Base-by-base conservation (phyloP, 2,329 filamentous ascomycete species). In the Colletotrichum lentis region DNA sequence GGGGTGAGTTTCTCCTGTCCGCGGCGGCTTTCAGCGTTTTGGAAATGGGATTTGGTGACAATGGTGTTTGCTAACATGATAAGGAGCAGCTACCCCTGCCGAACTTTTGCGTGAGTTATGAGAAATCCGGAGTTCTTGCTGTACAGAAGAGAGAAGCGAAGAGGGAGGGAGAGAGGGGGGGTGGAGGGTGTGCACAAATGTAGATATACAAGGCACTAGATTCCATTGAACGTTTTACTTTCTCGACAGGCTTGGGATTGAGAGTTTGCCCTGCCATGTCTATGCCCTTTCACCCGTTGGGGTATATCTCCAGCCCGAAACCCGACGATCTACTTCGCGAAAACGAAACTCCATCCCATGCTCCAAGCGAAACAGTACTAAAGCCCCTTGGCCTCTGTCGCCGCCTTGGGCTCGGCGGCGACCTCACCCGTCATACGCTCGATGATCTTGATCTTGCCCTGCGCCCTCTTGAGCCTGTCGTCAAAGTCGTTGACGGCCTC, bases 401-500 rank as follows among this genome's bases (percentile, higher is more conserved):
- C 31, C 18, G 14, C 24, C 57, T 58, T 67, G 3, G 49, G 6
- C 50, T 69, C 67, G n/a, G 57, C 43, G 24, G 31, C 16, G 2
- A 20, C 53, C 74, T 84, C 83, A 0, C 82, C 82, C 1, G 85
- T 74, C 72, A 92, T 88, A 69, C 90, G 90, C 77, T 96, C 91
- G 52, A 98, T 89, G 54, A 99, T 86, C 79, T 95, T 97, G 1
- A 88, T 87, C 77, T 97, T 97, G 3, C 91, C 91, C 72, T 89
- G 87, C 4, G 94, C 95, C 71, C 92, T 87, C 80, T 94, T 96
- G 46, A 97, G 76, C 14, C 94, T 85, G 76, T 97, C 93, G 74
- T 99, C 96, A 74, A 97, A 94, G 74, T 97, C 94, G 58, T 91
- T 91, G 24, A 99, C 94, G 0, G 91, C 90, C 54, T 97, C 93